A percentile compares a stretch with the other conserved stretches of the same genome.
phyloP scores from a whole-genome alignment of 179 eudicot species.

The Silene vulgaris region DNA sequence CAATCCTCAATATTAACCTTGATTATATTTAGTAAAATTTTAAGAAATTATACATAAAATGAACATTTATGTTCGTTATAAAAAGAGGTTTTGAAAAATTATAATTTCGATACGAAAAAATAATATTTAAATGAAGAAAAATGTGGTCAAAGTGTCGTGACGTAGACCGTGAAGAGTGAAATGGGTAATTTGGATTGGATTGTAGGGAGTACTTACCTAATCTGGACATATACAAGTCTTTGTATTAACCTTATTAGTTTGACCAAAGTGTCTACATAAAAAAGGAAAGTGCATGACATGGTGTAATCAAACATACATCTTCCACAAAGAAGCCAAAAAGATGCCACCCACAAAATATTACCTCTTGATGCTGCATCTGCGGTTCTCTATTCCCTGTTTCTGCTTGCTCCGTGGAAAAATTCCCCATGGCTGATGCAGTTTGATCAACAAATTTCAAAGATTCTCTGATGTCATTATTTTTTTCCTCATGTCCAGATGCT shows the following conservation, averaged over 20 bases:
- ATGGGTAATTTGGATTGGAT: too few species aligned
- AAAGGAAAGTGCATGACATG: not conserved
- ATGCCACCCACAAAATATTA: slow-evolving; percentile 26
- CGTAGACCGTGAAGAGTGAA: too few species aligned
- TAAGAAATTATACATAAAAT: too few species aligned
- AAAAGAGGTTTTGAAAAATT: too few species aligned
- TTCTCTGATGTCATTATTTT: slow-evolving; percentile 20
- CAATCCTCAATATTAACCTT: too few species aligned
- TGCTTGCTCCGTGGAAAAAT: slow-evolving; percentile 12
- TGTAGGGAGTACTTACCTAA: too few species aligned
- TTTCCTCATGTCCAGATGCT: slow-evolving; percentile 11
- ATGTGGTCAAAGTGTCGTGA: too few species aligned
- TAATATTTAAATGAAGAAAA: too few species aligned
- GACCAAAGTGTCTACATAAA: not conserved
- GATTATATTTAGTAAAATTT: too few species aligned
- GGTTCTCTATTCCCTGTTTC: slow-evolving; percentile 14
- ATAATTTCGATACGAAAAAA: too few species aligned
- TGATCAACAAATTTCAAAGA: slow-evolving; percentile 20
- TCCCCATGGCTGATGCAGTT: slow-evolving; percentile 13
- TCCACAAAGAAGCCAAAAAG: not conserved
- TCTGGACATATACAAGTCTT: too few species aligned
- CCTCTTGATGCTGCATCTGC: slow-evolving; percentile 33
- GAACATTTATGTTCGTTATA: too few species aligned
- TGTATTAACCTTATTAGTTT: not conserved
- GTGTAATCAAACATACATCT: not conserved